Conservation (phyloP, 495 filamentous ascomycete species). For the Podospora pseudoanserina region DNA sequence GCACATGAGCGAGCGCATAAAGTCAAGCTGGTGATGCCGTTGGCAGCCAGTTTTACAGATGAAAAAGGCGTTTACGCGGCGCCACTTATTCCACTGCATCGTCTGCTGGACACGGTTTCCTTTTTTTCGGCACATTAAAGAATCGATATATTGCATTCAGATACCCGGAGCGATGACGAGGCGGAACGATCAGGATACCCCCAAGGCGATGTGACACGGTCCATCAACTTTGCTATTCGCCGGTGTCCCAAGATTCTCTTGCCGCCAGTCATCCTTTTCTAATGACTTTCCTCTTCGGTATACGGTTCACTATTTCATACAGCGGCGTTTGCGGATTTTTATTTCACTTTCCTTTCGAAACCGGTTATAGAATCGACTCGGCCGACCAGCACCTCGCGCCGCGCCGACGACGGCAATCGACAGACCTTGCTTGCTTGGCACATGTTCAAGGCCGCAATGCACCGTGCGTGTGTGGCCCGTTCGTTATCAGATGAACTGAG, state of each 20-base stretch:
- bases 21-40: not conserved
- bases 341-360: conserved; percentile 17
- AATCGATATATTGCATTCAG: conserved; percentile 42
- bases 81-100: conserved; percentile 25
- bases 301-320: conserved; percentile 34
- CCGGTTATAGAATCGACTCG: conserved; percentile 34
- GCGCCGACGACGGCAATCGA: not conserved
- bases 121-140: conserved; percentile 29
- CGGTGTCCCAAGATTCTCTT: not conserved
- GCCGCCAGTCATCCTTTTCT: conserved; percentile 22
- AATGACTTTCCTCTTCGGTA: conserved; percentile 32
- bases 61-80: conserved; percentile 5
- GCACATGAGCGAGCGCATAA: not conserved
- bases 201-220: not conserved
- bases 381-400: conserved; percentile 13
- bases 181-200: not conserved
- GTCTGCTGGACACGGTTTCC: conserved; percentile 19
- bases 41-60: conserved; percentile 4
- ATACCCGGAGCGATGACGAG: conserved; percentile 30
- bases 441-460: not conserved
- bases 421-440: too few relatives aligned
- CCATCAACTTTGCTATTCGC: not conserved
- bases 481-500: not conserved
- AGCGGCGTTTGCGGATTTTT: conserved; percentile 35
- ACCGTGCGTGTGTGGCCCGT: not conserved